phyloP scores from a whole-genome alignment of 1,284 basidiomycete species.

The Marasmius fiardii region DNA sequence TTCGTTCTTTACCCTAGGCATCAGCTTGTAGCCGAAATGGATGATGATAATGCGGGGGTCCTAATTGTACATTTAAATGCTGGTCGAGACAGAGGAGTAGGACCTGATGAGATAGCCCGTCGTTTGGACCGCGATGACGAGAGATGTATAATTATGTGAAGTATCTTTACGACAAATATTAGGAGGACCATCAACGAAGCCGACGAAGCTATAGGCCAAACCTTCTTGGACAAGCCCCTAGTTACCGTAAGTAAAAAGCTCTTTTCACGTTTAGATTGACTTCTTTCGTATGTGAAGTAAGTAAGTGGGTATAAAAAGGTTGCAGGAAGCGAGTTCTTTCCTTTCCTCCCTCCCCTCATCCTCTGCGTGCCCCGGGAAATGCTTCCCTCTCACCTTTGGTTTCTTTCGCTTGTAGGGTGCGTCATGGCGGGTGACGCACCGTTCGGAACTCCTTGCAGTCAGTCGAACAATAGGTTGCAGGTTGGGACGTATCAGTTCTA shows the following conservation, averaged over 20 bases:
- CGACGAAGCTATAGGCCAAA: no score
- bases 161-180: neutral
- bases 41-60: slow-evolving; percentile 84
- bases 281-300: neutral
- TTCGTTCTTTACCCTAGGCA: slow-evolving; percentile 51
- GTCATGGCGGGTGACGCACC: slow-evolving; percentile 40
- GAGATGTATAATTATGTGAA: slow-evolving; percentile 72
- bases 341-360: neutral
- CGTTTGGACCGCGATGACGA: slow-evolving; percentile 53
- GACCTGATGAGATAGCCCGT: slow-evolving; percentile 57
- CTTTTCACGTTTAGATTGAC: neutral
- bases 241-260: neutral
- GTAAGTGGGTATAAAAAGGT: neutral
- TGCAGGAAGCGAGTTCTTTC: neutral
- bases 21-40: slow-evolving; percentile 72
- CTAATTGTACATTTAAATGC: slow-evolving; percentile 73
- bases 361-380: neutral
- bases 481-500: slow-evolving; percentile 73
- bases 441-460: slow-evolving; percentile 48
- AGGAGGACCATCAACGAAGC: no score
- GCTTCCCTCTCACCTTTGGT: neutral
- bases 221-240: neutral
- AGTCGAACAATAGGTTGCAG: slow-evolving; percentile 63
- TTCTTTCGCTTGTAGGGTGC: slow-evolving; percentile 23
- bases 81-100: slow-evolving; percentile 42